Percentiles rank a stretch among this genome's conserved stretches.
These are phyloP conservation scores for Huntiella decipiens DNA, from an alignment of 2,329 filamentous ascomycete genomes.

Conservation along the genomic window DNA sequence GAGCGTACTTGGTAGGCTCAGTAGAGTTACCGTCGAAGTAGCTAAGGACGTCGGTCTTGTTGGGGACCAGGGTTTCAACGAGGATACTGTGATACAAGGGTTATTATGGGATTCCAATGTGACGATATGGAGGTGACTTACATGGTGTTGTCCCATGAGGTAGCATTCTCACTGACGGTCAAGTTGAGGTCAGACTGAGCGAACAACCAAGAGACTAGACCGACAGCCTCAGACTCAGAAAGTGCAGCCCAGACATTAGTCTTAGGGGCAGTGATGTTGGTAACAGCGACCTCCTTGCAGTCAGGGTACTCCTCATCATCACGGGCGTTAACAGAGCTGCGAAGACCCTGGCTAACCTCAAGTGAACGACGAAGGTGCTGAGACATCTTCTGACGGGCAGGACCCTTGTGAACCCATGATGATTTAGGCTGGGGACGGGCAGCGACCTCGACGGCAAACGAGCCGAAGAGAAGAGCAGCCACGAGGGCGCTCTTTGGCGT, in stretches of 20 bases:
- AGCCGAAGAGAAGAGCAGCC: slow-evolving; percentile 6
- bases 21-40: slow-evolving; percentile 22
- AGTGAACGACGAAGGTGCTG: slow-evolving; percentile 9
- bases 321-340: not conserved
- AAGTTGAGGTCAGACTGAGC: slow-evolving; percentile 26
- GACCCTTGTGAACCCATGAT: slow-evolving; percentile 10
- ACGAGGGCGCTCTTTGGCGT: not conserved
- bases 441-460: slow-evolving; percentile 1
- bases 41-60: slow-evolving; percentile 27
- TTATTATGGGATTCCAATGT: not conserved
- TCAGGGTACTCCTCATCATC: slow-evolving; percentile 3
- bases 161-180: slow-evolving; percentile 21
- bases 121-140: slow-evolving; percentile 16
- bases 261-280: slow-evolving; percentile 19
- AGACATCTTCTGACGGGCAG: slow-evolving; percentile 8
- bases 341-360: slow-evolving; percentile 2
- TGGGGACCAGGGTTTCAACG: slow-evolving; percentile 27
- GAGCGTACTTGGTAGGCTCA: slow-evolving; percentile 24
- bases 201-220: slow-evolving; percentile 25
- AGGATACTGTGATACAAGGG: slow-evolving; percentile 2
- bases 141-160: slow-evolving; percentile 22
- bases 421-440: slow-evolving; percentile 7
- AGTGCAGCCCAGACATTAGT: slow-evolving; percentile 24
- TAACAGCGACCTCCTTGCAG: slow-evolving; percentile 9
- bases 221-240: slow-evolving; percentile 21